Base-by-base conservation (phyloP, 805 yeast species). In the Lipomyces chichibuensis region DNA sequence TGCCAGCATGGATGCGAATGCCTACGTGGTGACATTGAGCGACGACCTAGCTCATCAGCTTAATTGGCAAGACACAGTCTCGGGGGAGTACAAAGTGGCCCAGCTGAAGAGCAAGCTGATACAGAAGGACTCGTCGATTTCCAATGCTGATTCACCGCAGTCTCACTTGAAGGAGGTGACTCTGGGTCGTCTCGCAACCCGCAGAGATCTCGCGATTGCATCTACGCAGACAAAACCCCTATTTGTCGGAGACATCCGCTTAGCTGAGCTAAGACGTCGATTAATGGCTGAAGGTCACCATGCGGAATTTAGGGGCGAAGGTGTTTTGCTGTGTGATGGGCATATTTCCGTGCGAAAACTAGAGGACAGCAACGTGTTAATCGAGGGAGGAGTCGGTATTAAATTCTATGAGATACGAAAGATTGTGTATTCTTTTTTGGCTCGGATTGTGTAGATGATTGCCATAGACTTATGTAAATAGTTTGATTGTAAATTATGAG, bases 281-380 rank as follows among this genome's bases (percentile, higher is more conserved):
- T 80, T 95, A 49, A 78, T 82, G 37, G 79, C 82, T 4, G 77
- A 80, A 64, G 89, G 91, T 59, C 85, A 89, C 73, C 82, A 80
- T 62, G 97, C 96, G 0, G 97, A 93, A 74, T 92, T 94, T 76
- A 87, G 89, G 77, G 96, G 97, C 63, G 97, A 92, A 76, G 98
- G 98, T 76, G 87, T 92, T 0, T 80, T 95, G 52, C 96, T 93
- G 14, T 89, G 96, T 56, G 93, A 93, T 74, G 89, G 89, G 64
- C 81, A 81, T 62, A 84, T 95, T 20, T 88, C 91, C 0, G 86
- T 95, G 8, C 81, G 91, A 63, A 94, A 94, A 75, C 82, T 90
- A 2, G 88, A 84, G 55, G 92, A 91, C 59, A 96, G 97, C 56
- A 89, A 89, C 73, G 84, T 94, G n/a, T 80, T 89, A 3, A 87